Evolutionary conservation across 768 basidiomycete species (phyloP).

Genomic region (Nidula microcarpa): DNA sequence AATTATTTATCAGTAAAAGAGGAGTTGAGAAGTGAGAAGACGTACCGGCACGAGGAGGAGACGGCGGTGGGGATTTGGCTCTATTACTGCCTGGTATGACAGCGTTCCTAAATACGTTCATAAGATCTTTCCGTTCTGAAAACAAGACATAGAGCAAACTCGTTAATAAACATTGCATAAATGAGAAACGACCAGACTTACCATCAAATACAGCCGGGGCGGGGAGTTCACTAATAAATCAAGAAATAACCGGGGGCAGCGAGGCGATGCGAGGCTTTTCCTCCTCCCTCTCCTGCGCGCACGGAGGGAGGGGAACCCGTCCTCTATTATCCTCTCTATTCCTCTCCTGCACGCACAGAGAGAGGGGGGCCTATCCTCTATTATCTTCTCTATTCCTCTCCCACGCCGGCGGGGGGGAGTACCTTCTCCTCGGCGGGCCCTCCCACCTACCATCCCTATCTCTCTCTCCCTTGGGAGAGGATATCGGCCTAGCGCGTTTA

Average conservation of each 20-base stretch:
- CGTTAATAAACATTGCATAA: not conserved
- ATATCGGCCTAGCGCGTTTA: slow-evolving; percentile 28
- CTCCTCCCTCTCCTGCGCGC: slow-evolving; percentile 26
- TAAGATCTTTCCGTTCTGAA: slow-evolving; percentile 86
- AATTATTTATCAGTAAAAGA: slow-evolving; percentile 1
- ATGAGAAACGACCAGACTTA: slow-evolving; percentile 30
- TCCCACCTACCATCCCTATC: slow-evolving; percentile 29
- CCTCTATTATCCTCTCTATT: slow-evolving; percentile 38
- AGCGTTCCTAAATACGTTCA: slow-evolving; percentile 80
- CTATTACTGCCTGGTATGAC: slow-evolving; percentile 66
- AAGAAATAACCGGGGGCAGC: slow-evolving; percentile 64
- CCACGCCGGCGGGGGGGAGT: slow-evolving; percentile 26
- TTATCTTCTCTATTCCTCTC: slow-evolving; percentile 29
- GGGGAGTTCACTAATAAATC: slow-evolving; percentile 84
- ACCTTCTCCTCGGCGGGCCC: slow-evolving; percentile 41
- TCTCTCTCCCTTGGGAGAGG: slow-evolving; percentile 16
- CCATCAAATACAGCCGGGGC: slow-evolving; percentile 77
- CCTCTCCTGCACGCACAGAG: no score
- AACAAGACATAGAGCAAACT: slow-evolving; percentile 61
- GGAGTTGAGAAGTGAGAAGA: slow-evolving; percentile 2
- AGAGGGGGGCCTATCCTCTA: slow-evolving; percentile 31
- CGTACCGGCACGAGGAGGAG: slow-evolving; percentile 49
- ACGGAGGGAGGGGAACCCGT: slow-evolving; percentile 20
- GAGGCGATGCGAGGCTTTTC: slow-evolving; percentile 43
- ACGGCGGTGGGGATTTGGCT: slow-evolving; percentile 56